Evolutionary conservation across 2,329 filamentous ascomycete species (phyloP).

Genomic region (Albifimbria verrucaria): DNA sequence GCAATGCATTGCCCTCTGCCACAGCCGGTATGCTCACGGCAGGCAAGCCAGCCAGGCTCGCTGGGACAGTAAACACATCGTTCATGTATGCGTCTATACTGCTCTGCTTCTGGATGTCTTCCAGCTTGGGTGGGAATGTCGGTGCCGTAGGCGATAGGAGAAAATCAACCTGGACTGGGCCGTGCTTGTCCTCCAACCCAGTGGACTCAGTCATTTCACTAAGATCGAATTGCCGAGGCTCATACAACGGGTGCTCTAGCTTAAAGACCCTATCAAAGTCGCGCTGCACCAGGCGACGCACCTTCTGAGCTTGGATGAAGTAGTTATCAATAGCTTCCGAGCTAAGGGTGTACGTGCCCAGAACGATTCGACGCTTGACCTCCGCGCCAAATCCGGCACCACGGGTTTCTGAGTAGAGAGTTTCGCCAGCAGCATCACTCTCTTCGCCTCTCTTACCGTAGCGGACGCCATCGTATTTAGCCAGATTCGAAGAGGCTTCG

Average conservation of each 20-base stretch:
- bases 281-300: conserved; percentile 75
- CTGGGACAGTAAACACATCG: conserved; percentile 93
- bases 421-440: conserved; percentile 54
- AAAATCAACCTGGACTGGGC: conserved; percentile 71
- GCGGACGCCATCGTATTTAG: conserved; percentile 95
- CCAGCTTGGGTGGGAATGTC: conserved; percentile 64
- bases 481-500: conserved; percentile 92
- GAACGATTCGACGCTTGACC: conserved; percentile 79
- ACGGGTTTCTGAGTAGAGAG: conserved; percentile 74
- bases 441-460: conserved; percentile 64
- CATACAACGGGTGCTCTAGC: conserved; percentile 64
- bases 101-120: conserved; percentile 51
- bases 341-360: conserved; percentile 87
- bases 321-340: conserved; percentile 93
- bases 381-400: conserved; percentile 76
- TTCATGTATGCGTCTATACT: conserved; percentile 81
- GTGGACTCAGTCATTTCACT: conserved; percentile 56
- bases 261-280: conserved; percentile 84
- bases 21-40: conserved; percentile 73
- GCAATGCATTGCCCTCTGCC: conserved; percentile 27
- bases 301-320: conserved; percentile 88
- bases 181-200: conserved; percentile 51
- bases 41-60: conserved; percentile 86
- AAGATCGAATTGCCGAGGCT: conserved; percentile 51
- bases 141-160: conserved; percentile 86